Conservation (phyloP, 306 rosid species). For the Urtica urens region DNA sequence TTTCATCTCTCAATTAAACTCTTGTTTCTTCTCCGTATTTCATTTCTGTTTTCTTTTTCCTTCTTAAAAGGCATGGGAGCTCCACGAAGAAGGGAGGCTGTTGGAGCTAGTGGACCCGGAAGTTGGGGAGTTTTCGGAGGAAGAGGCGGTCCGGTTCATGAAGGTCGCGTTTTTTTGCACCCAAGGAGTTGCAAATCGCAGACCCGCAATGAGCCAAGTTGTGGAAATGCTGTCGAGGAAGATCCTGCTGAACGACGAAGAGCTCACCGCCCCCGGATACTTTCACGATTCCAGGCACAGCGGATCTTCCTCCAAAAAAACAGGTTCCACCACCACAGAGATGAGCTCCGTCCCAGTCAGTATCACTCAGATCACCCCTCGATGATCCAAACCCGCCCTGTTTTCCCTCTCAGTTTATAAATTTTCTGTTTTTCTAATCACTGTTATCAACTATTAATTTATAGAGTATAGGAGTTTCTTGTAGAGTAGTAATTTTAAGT, state of each 20-base stretch:
- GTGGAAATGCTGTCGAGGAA: constrained; percentile 75
- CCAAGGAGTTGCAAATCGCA: constrained; percentile 58
- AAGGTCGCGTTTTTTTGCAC: constrained; percentile 92
- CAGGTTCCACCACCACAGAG: constrained; percentile 18
- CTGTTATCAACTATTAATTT: not conserved
- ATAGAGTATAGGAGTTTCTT: not conserved
- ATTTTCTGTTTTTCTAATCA: not conserved
- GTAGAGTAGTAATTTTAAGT: not conserved
- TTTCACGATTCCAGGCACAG: constrained; percentile 31
- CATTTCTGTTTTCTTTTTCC: not conserved
- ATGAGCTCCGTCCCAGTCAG: constrained; percentile 28
- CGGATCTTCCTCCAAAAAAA: constrained; percentile 33
- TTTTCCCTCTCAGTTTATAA: not conserved
- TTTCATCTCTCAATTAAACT: constrained; percentile 5
- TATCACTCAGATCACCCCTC: constrained; percentile 49
- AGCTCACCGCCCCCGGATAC: constrained; percentile 68
- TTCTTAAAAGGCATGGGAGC: constrained; percentile 72
- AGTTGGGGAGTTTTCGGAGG: constrained; percentile 45
- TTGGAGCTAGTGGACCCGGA: constrained; percentile 66
- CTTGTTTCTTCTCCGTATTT: not conserved
- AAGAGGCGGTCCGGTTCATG: constrained; percentile 60
- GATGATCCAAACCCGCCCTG: constrained; percentile 34
- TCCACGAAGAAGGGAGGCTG: constrained; percentile 53
- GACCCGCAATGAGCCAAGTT: constrained; percentile 72
- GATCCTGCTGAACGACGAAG: constrained; percentile 53